Base-by-base conservation (phyloP, 2,329 filamentous ascomycete genomes). In the Orbilia brochopaga region DNA sequence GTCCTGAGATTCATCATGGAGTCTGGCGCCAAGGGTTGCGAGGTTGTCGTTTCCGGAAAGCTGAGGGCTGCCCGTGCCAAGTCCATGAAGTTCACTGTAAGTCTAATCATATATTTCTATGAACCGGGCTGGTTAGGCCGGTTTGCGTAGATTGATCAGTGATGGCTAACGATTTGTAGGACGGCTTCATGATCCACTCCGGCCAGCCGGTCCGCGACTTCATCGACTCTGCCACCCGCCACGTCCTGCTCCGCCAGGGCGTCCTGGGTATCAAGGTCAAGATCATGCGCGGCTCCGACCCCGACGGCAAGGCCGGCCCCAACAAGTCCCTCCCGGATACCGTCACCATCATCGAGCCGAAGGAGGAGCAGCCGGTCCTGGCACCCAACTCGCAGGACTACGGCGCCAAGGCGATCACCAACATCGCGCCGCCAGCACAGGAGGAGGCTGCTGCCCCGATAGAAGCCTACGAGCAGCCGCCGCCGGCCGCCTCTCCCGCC, bases 131-230 rank as follows among this genome's bases (percentile, higher is more conserved):
- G 13, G 7, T 44, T 44, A n/a, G 5, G n/a, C 7, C 11, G 52
- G 19, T 44, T 37, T 48, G 17, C 13, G 46, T 46, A 32, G 58
- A 32, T 54, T 53, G 57, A 51, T 61, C 42, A 7, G 30, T 30
- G 62, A 42, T 24, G 30, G 4, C 44, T 40, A 24, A 37, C 21
- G 44, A 58, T 24, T 21, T 67, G 24, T 76, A 87, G 86, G 87
- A 99, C 84, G 94, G 94, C 82, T 99, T 99, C 91, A 99, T 99
- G 94, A 99, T 99, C 85, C 94, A 99, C 91, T 99, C 94, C 80
- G 94, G 94, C 85, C 94, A 99, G 84, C 94, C 94, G 81, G 94
- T 93, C 81, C 93, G 95, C 85, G 94, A 99, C 85, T 99, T 99
- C 86, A 99, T 99, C 83, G 94, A 99, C 87, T 87, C 85, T 80